Percentiles rank a stretch among this genome's conserved stretches.
These are phyloP conservation scores for Diaporthe citrichinensis DNA, from an alignment of 2,329 filamentous ascomycete species.

Conservation along the genomic window DNA sequence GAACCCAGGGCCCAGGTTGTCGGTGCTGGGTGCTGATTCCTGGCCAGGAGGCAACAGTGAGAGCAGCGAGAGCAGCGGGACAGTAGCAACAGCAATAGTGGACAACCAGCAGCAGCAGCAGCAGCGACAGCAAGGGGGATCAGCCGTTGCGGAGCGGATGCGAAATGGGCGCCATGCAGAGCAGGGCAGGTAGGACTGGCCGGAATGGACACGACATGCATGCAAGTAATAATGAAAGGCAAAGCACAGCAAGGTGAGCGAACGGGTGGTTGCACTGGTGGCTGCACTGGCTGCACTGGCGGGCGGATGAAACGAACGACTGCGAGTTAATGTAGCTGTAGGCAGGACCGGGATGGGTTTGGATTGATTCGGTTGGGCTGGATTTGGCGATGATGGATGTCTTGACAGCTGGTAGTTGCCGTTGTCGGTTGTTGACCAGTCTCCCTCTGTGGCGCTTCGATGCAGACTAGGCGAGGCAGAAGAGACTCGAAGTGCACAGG, in stretches of 20 bases:
- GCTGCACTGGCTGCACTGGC: constrained; percentile 11
- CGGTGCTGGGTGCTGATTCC: background rate
- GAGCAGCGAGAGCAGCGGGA: background rate
- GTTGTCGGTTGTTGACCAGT: background rate
- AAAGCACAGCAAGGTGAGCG: background rate
- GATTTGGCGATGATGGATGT: background rate
- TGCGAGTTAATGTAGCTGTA: constrained; percentile 19
- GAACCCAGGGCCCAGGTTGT: constrained; percentile 13
- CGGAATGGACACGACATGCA: constrained; percentile 18
- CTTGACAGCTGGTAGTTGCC: background rate
- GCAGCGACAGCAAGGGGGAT: constrained; percentile 12
- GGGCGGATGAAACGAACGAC: constrained; percentile 22
- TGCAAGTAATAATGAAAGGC: background rate
- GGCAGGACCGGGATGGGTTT: background rate
- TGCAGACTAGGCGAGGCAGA: background rate
- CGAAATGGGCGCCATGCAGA: constrained; percentile 33
- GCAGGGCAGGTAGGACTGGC: constrained; percentile 17
- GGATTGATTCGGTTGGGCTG: background rate
- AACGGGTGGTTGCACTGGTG: constrained; percentile 9
- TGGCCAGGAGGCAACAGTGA: background rate
- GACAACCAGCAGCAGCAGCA: background rate
- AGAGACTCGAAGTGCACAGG: background rate
- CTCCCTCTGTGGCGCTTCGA: background rate
- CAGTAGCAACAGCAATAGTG: too few species aligned
- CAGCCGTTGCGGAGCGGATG: constrained; percentile 18